Conservation (phyloP, 192 early-diverging fungal species). For the Podila horticola region DNA sequence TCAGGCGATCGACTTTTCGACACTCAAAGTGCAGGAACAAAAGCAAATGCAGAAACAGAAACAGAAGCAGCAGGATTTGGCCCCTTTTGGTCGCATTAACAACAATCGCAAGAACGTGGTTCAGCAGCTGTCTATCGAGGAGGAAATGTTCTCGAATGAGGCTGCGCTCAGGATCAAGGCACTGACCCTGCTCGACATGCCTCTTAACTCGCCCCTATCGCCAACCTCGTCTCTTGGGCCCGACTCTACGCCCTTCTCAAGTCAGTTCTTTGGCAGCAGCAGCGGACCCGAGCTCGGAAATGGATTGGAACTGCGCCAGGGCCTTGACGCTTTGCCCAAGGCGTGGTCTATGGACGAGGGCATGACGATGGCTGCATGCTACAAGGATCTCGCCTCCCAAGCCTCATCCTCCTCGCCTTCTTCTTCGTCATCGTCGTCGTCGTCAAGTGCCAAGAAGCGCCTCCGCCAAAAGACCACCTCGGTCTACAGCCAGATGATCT, state of each 20-base stretch:
- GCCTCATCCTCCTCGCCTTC: slow-evolving; percentile 10
- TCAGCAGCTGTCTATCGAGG: slow-evolving; percentile 17
- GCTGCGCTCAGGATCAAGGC: slow-evolving; percentile 48
- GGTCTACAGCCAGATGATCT: slow-evolving; percentile 43
- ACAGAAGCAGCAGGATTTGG: neutral
- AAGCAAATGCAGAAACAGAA: slow-evolving; percentile 35
- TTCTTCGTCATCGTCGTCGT: slow-evolving; percentile 1
- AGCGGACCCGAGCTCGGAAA: slow-evolving; percentile 8
- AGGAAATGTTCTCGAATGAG: slow-evolving; percentile 40
- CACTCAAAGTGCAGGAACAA: slow-evolving; percentile 6
- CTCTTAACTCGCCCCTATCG: slow-evolving; percentile 13
- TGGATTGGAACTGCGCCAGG: slow-evolving; percentile 27
- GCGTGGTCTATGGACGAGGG: slow-evolving; percentile 10
- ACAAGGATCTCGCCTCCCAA: slow-evolving; percentile 16
- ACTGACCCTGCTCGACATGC: slow-evolving; percentile 42
- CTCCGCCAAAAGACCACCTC: slow-evolving; percentile 46
- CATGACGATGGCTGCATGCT: neutral
- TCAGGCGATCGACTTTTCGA: slow-evolving; percentile 45
- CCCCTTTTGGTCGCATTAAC: neutral
- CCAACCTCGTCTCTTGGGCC: neutral
- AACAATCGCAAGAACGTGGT: slow-evolving; percentile 1
- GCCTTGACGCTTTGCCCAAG: slow-evolving; percentile 23
- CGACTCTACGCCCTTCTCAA: slow-evolving; percentile 6
- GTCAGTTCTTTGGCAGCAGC: slow-evolving; percentile 45
- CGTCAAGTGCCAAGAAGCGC: slow-evolving; percentile 20